phyloP scores from a whole-genome alignment of 257 asterid genomes.

The Solanum neorickii region DNA sequence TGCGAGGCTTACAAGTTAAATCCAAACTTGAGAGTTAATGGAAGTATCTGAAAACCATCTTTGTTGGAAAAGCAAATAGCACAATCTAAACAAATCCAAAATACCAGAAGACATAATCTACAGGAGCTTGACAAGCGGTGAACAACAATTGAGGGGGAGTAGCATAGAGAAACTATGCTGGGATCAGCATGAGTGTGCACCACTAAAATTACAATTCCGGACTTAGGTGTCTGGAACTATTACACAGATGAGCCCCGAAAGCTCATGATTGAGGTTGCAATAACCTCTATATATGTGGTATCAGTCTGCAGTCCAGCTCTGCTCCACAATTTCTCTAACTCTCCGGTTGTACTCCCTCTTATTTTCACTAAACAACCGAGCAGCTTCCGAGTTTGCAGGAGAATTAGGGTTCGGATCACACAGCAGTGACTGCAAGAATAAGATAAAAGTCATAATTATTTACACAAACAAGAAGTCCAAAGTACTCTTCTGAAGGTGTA shows the following conservation, averaged over 20 bases:
- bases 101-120: slow-evolving; percentile 14
- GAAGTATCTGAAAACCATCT: neutral
- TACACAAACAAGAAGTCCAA: neutral
- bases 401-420: slow-evolving; percentile 91
- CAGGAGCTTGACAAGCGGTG: slow-evolving; percentile 11
- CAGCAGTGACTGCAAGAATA: slow-evolving; percentile 49
- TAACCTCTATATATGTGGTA: neutral
- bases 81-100: neutral
- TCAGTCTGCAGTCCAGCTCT: slow-evolving; percentile 87
- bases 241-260: slow-evolving; percentile 10
- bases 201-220: slow-evolving; percentile 5
- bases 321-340: slow-evolving; percentile 74
- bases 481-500: neutral
- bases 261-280: neutral
- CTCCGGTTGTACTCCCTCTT: slow-evolving; percentile 73
- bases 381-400: slow-evolving; percentile 86
- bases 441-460: neutral
- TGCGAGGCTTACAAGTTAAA: neutral
- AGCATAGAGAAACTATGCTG: neutral
- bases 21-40: neutral
- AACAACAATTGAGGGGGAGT: slow-evolving; percentile 6
- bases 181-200: slow-evolving; percentile 1
- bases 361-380: slow-evolving; percentile 72
- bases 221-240: slow-evolving; percentile 2
- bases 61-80: neutral